Base-by-base conservation (phyloP, 768 basidiomycete genomes). In the Sistotremastrum suecicum region DNA sequence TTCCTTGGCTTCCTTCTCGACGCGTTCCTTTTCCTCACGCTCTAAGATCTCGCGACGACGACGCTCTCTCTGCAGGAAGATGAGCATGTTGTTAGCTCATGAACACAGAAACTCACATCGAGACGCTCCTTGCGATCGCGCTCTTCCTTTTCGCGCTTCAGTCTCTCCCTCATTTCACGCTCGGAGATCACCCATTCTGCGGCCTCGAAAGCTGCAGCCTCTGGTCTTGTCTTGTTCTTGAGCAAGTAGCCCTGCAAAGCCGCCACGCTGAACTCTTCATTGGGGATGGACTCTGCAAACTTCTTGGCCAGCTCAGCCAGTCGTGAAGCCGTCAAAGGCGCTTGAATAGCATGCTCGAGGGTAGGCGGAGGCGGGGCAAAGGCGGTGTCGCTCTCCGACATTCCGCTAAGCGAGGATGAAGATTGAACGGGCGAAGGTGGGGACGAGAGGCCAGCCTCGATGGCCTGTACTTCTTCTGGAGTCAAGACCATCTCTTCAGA, bases 201-300 rank as follows among this genome's bases (percentile, higher is more conserved):
- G 20, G 78, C 79, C 8, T 73, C 77, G 20, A 68, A 64, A 2
- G 85, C 80, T 29, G 87, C 86, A 2, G 70, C 67, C 55, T 87
- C 81, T 2, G 88, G 87, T 45, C 82, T 69, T 20, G 80, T 78
- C 65, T 92, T 91, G 66, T 88, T 80, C 63, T 81, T 80, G 48
- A 94, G 68, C 48, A 92, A 57, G 63, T 86, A 90, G 60, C 87
- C 89, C 65, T 92, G 89, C 45, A 95, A 67, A 47, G 86, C 82
- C 12, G 90, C 89, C 45, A 91, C 83, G 56, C 83, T 85, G 57
- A 91, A 87, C 64, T 85, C 83, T 37, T 82, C 79, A 35, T 88
- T 83, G 0, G 90, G 87, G 20, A 92, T 77, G 28, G 75, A 67
- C 50, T 85, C 83, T 3, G 86, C 84, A 56, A 92, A 92, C 48